A percentile compares a stretch with the other conserved stretches of the same genome.
These are phyloP conservation scores for Trichoderma hamatum DNA, from an alignment of 2,329 filamentous ascomycete genomes.

Conservation along the genomic window DNA sequence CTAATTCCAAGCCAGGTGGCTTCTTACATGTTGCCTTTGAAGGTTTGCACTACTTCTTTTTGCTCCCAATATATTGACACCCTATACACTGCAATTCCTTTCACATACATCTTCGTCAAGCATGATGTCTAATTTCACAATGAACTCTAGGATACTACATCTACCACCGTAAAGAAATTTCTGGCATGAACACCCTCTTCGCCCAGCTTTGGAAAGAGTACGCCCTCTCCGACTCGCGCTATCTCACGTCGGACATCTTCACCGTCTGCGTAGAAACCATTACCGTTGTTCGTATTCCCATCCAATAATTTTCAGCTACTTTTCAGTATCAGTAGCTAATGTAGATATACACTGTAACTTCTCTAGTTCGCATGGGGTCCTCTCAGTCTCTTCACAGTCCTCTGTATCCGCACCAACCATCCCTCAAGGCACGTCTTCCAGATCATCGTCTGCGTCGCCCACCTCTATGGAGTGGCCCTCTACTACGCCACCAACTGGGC, in stretches of 20 bases:
- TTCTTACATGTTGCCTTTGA: constrained; percentile 82
- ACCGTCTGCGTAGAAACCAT: constrained; percentile 87
- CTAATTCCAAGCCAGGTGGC: constrained; percentile 51
- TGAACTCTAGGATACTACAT: constrained; percentile 70
- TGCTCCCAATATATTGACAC: background rate
- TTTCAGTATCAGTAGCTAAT: background rate
- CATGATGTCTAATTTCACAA: background rate
- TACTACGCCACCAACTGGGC: constrained; percentile 63
- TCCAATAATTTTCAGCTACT: background rate
- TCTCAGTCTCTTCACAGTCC: constrained; percentile 54
- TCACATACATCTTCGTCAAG: background rate
- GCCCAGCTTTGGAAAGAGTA: constrained; percentile 95
- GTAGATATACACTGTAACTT: background rate
- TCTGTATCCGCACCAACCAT: constrained; percentile 48
- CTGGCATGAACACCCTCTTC: constrained; percentile 70
- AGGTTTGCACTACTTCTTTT: constrained; percentile 48
- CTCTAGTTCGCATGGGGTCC: constrained; percentile 59
- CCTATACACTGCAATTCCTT: background rate
- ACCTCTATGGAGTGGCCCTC: constrained; percentile 64
- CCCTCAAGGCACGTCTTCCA: constrained; percentile 56
- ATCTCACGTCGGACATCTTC: constrained; percentile 79
- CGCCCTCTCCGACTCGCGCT: constrained; percentile 81
- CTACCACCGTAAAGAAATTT: constrained; percentile 66
- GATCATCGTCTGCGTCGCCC: constrained; percentile 54
- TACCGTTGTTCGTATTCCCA: constrained; percentile 65